Percentiles rank a stretch among this genome's conserved stretches.
These are phyloP conservation scores for Oryza brachyantha DNA, from an alignment of 176 grass and related monocot species.

Conservation along the genomic window DNA sequence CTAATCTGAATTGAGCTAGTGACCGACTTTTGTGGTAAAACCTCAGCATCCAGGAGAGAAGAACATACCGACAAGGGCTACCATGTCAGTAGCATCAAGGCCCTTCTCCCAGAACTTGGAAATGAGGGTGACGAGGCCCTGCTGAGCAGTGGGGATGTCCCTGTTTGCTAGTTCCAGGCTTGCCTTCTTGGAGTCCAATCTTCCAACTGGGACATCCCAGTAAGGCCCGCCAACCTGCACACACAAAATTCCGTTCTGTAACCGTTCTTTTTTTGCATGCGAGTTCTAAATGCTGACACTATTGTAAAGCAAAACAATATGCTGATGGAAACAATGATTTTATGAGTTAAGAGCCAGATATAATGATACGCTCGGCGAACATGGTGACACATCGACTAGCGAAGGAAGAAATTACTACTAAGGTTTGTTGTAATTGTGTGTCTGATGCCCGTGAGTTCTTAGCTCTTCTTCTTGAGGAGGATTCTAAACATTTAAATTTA, in stretches of 20 bases:
- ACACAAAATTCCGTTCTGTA: not conserved
- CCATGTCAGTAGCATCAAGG: slow-evolving; percentile 90
- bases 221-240: slow-evolving; percentile 85
- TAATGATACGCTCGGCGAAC: no score
- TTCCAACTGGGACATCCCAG: slow-evolving; percentile 94
- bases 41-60: not conserved
- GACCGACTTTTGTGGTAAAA: not conserved
- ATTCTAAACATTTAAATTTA: no score
- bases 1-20: not conserved
- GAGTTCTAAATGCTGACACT: not conserved
- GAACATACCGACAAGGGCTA: slow-evolving; percentile 85
- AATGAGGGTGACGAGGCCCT: slow-evolving; percentile 76
- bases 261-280: not conserved
- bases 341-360: no score
- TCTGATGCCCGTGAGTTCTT: no score
- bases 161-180: slow-evolving; percentile 81
- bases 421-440: no score
- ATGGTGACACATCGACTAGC: no score
- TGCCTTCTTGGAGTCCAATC: slow-evolving; percentile 79
- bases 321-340: not conserved
- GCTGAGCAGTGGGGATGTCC: slow-evolving; percentile 76
- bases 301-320: not conserved
- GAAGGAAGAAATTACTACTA: no score
- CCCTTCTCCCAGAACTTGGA: slow-evolving; percentile 93
- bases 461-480: no score